These are phyloP conservation scores for Zygoascus ofunaensis DNA, from an alignment of 805 yeast genomes.

Conservation along the genomic window DNA sequence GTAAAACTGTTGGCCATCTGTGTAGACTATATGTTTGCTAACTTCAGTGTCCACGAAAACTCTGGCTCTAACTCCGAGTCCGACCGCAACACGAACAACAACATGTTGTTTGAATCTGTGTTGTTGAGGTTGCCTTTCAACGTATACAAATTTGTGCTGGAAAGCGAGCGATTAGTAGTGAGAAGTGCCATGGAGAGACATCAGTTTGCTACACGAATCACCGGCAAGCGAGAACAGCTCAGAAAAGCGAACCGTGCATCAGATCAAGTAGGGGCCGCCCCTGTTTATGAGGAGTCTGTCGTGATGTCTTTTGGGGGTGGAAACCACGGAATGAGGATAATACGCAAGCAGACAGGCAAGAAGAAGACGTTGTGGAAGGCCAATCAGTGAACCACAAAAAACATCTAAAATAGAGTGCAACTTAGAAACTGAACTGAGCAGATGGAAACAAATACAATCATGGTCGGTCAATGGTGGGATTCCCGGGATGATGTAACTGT, in stretches of 20 bases:
- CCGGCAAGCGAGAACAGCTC: conserved; percentile 19
- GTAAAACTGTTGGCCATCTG: conserved; percentile 16
- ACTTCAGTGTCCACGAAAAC: conserved; percentile 11
- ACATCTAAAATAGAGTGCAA: background rate
- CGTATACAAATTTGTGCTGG: conserved; percentile 23
- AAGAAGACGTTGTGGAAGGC: conserved; percentile 20
- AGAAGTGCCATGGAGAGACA: conserved; percentile 26
- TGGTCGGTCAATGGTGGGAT: too few species aligned
- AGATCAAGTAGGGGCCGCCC: background rate
- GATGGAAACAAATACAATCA: too few species aligned
- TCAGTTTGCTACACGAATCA: conserved; percentile 24
- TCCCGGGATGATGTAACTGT: too few species aligned
- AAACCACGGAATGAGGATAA: conserved; percentile 25
- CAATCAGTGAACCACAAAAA: background rate
- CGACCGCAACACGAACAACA: conserved; percentile 12
- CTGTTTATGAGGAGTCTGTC: conserved; percentile 25
- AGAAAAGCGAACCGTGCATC: conserved; percentile 9
- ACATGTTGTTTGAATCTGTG: conserved; percentile 12
- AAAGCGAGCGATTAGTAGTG: conserved; percentile 20
- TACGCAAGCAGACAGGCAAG: conserved; percentile 17
- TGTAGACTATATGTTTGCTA: conserved; percentile 17
- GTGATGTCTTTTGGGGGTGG: conserved; percentile 31
- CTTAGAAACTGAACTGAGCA: too few species aligned
- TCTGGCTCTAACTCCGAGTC: too few species aligned
- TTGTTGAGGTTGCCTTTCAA: conserved; percentile 23